Base-by-base conservation (phyloP, 73 alveolate genomes). In the Urostyla sp. region DNA sequence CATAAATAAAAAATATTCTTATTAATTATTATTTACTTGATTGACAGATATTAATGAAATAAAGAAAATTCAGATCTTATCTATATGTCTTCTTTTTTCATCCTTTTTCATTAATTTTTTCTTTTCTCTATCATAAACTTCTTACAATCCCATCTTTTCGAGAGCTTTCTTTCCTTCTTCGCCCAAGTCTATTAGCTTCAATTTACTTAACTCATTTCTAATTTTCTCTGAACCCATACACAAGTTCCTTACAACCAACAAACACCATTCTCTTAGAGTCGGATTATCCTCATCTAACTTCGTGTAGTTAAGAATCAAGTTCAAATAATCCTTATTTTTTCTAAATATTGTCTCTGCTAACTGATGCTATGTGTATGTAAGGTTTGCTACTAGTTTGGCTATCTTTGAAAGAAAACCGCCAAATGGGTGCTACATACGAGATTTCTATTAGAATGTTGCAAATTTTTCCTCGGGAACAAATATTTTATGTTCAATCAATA, bases 221-320 rank as follows among this genome's bases (percentile, higher is more conserved):
- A 69, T 49, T 28, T 49, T 49, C 52, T 45, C 67, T 34, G 72
- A 46, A 21, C 44, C 67, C 31, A 46, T 21, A 31, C 83, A 69
- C 30, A 69, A 24, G 31, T 69, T 69, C 32, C 83, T 40, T 10
- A 69, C 32, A 5, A 69, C 54, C 48, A 69, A 1, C 44, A 69
- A 49, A 34, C 83, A 69, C 83, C 83, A 69, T 30, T 69, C 83
- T 28, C 83, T 69, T 10, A 69, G 32, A 48, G 83, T 69, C 4
- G 83, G 83, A 31, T 69, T 69, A 69, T 69, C 69, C 45, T 69
- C 83, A 49, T 69, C 83, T 8, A 69, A 46, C 72, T 49, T 69
- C n/a, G 83, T 49, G 30, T 69, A 49, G 27, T 6, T 7, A 35
- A 69, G 31, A 1, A 69, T 49, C 35, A 69, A 20, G 8, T 49